Conservation (phyloP, 2,329 filamentous ascomycete genomes). For the Penicillium sp. region DNA sequence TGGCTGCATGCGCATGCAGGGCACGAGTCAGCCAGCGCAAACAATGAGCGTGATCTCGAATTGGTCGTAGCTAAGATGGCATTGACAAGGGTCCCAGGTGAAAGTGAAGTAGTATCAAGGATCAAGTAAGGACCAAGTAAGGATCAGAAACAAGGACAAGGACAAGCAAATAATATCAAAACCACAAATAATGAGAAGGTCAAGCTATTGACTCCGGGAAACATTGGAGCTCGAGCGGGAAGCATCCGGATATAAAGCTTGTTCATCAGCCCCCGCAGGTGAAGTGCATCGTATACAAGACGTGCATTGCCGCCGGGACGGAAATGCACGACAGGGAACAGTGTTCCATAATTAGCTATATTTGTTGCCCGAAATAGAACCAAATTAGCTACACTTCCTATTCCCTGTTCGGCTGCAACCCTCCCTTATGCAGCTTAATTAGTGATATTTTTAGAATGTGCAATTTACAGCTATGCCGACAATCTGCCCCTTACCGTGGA, state of each 20-base stretch:
- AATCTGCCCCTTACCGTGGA: neutral
- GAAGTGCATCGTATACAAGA: constrained; percentile 5
- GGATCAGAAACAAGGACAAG: neutral
- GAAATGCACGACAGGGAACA: constrained; percentile 9
- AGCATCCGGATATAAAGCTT: constrained; percentile 26
- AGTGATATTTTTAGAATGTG: constrained; percentile 5
- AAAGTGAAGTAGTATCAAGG: constrained; percentile 5
- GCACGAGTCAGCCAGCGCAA: constrained; percentile 7
- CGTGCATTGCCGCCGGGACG: constrained; percentile 17
- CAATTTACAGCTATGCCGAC: neutral
- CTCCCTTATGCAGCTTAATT: constrained; percentile 1
- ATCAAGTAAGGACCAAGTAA: neutral
- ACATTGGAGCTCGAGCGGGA: constrained; percentile 10
- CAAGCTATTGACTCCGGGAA: neutral
- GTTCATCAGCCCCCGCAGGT: constrained; percentile 2
- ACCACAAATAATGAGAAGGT: neutral
- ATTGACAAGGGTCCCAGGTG: constrained; percentile 12
- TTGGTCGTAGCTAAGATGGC: constrained; percentile 12
- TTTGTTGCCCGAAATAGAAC: constrained; percentile 17
- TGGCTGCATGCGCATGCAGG: constrained; percentile 14
- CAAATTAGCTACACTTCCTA: constrained; percentile 14
- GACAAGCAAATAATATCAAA: neutral
- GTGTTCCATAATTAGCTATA: constrained; percentile 21
- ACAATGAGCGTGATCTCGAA: constrained; percentile 4
- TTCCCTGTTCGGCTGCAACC: constrained; percentile 2